Evolutionary conservation across 805 yeast species (phyloP), one percentile per base, ranked within the genome.

Genomic region (Yarrowia sp.): DNA sequence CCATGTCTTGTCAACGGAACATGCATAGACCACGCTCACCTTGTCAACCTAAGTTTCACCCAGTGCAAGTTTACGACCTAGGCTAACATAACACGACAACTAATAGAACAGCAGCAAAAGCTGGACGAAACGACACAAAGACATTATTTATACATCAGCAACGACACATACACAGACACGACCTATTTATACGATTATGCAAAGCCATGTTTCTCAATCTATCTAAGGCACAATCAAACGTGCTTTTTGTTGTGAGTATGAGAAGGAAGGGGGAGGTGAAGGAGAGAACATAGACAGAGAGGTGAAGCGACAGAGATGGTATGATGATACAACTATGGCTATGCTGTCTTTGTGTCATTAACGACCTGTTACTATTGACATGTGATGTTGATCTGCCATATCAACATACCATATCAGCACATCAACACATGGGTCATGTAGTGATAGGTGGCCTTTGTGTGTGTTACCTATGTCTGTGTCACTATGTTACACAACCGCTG

Each of bases 171-270:
- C 41, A 48, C 41, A 35, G 10, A 45, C 38, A 33, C 13, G n/a
- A 31, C 28, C 22, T 14, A 17, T 8, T 4, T 22, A 11, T 31
- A 14, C 41, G 41, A 48, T 18, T 22, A 58, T 58, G 51, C 17
- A 32, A 10, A 58, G 47, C 6, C 61, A 61, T 61, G 65, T 61
- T 61, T 32, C 57, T 61, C 62, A 48, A 61, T 39, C 45, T 61
- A 36, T 28, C 36, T 31, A 61, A 61, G 9, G 65, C 65, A 17
- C 65, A 61, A 39, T 61, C 65, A 11, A 61, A 61, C 57, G 65
- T 61, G 57, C 57, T 61, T 22, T 39, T 15, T 45, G 47, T 32
- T 32, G 65, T 61, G 65, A 61, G 65, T 61, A 45, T 22, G 5
- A 5, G 5, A 22, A 5, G 28, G 4, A 22, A 22, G 28, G 5